Evolutionary conservation across 2,329 filamentous ascomycete genomes (phyloP), one percentile per base, ranked within the genome.

Genomic region (Pyrenophora tritici-repentis): DNA sequence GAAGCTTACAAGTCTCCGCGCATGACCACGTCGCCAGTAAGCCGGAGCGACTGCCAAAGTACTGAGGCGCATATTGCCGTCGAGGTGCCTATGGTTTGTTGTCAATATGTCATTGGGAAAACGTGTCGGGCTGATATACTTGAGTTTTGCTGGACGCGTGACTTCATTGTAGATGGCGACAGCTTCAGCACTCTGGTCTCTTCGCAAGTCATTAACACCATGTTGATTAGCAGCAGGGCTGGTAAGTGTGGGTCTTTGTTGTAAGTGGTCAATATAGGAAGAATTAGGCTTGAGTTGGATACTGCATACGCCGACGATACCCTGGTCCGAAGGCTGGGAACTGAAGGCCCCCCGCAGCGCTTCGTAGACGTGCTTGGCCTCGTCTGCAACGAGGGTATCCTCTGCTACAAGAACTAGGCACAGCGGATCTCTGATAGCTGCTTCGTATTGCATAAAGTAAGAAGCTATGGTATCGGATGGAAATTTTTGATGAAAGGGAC

Each of bases 21-120:
- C 66, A 52, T 68, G 64, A 18, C 66, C 65, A 17, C 61, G 58
- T 26, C 58, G 52, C 65, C 66, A 68, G 48, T 70, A 70, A 39
- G 53, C 50, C 22, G 63, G 63, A 38, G 58, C 55, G 3, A 66
- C 63, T 29, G 59, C 63, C 26, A 65, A 36, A 29, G 63, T 62
- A 22, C 46, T 53, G 20, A 63, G 53, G 40, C 60, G 50, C 62
- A 65, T 63, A 14, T 39, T 51, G 24, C 48, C 51, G 29, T 44
- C 42, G 10, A 57, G 48, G 39, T 57, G 20, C 17, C 61, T 64
- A 33, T 8, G 16, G 14, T 32, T 13, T 16, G 31, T 29, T 32
- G 49, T 59, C 38, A 57, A 45, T 26, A 9, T 29, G 14, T 12
- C 10, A 20, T 9, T 22, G 14, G 37, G n/a, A 22, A 9, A 18